These are phyloP conservation scores for Hymenotorrendiella dingleyae DNA, from an alignment of 2,329 filamentous ascomycete species.

Conservation along the genomic window DNA sequence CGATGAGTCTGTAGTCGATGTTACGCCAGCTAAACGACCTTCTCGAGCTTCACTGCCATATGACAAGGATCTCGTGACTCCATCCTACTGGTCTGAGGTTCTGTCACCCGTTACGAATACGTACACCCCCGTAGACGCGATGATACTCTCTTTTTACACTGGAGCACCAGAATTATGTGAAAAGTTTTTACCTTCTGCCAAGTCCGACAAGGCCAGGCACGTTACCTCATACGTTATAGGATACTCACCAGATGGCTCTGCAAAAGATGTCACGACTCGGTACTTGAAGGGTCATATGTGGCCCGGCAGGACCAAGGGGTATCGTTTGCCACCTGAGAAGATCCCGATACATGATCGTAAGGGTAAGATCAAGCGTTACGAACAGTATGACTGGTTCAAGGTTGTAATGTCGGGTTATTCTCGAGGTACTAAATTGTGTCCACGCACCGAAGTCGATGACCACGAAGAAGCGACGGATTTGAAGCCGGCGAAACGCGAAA, in stretches of 20 bases:
- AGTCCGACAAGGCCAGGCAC: slow-evolving; percentile 81
- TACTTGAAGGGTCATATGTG: slow-evolving; percentile 78
- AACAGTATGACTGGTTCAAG: slow-evolving; percentile 85
- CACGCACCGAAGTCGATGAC: slow-evolving; percentile 67
- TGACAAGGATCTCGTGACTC: slow-evolving; percentile 73
- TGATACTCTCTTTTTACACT: slow-evolving; percentile 61
- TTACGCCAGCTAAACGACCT: slow-evolving; percentile 30
- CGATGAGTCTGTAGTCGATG: slow-evolving; percentile 53
- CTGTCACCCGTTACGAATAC: slow-evolving; percentile 75
- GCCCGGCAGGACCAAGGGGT: slow-evolving; percentile 85
- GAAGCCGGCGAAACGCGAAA: slow-evolving; percentile 64
- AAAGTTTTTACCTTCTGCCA: slow-evolving; percentile 72
- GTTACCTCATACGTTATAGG: slow-evolving; percentile 86
- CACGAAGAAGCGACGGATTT: slow-evolving; percentile 74
- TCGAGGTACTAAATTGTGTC: slow-evolving; percentile 42
- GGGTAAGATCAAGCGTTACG: slow-evolving; percentile 71
- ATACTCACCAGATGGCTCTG: slow-evolving; percentile 76
- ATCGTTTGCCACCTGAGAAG: slow-evolving; percentile 72
- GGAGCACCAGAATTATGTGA: slow-evolving; percentile 67
- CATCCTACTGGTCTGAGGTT: slow-evolving; percentile 90
- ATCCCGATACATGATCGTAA: slow-evolving; percentile 70
- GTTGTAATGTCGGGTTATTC: slow-evolving; percentile 69
- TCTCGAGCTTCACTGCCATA: slow-evolving; percentile 42
- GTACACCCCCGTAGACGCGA: slow-evolving; percentile 72
- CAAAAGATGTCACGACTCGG: slow-evolving; percentile 89